These are phyloP conservation scores for Didymella arachidicola DNA, from an alignment of 2,329 filamentous ascomycete genomes.

Conservation along the genomic window DNA sequence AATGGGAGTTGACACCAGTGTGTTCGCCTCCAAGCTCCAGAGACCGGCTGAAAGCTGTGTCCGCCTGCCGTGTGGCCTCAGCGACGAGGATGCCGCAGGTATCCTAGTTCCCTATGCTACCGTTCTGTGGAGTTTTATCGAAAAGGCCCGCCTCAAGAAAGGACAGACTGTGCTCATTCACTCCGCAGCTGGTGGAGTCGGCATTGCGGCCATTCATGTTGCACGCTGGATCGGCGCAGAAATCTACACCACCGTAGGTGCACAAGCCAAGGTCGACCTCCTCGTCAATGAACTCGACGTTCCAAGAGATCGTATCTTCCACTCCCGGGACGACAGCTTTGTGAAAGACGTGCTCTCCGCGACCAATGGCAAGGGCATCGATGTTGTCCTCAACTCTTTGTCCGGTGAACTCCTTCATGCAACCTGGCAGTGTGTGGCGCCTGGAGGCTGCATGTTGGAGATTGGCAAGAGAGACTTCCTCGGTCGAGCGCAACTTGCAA, in stretches of 20 bases:
- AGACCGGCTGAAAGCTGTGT: not conserved
- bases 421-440: conserved; percentile 57
- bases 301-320: conserved; percentile 27
- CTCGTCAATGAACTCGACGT: conserved; percentile 16
- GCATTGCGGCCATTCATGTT: conserved; percentile 19
- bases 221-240: conserved; percentile 1
- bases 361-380: conserved; percentile 39
- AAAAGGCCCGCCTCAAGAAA: conserved; percentile 22
- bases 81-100: conserved; percentile 29
- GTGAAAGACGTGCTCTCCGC: conserved; percentile 15
- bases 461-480: conserved; percentile 23
- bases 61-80: conserved; percentile 19
- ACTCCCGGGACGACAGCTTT: conserved; percentile 33
- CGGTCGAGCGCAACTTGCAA: too few species aligned
- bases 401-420: conserved; percentile 42
- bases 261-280: conserved; percentile 2
- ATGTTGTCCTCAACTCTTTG: conserved; percentile 42
- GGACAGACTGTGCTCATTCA: conserved; percentile 43
- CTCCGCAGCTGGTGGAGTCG: conserved; percentile 25
- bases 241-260: conserved; percentile 8
- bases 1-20: not conserved
- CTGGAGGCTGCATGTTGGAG: conserved; percentile 33
- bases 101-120: conserved; percentile 30
- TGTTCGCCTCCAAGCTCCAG: not conserved
- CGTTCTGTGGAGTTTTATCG: conserved; percentile 25